Evolutionary conservation across 352 stramenopile genomes (phyloP).

Genomic region (Globisporangium canariense): DNA sequence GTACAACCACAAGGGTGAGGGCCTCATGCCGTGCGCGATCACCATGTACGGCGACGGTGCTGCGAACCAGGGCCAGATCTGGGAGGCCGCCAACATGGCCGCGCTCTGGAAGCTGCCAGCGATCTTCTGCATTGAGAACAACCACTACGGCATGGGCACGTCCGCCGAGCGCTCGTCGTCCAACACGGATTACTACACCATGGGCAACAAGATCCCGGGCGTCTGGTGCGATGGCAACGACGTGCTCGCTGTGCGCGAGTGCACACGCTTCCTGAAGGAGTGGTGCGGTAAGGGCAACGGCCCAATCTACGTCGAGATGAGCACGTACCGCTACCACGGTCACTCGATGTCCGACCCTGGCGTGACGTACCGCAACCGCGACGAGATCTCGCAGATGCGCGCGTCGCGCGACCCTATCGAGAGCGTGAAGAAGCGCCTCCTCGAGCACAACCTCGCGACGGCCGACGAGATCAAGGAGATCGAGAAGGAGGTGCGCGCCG

Average conservation of each 20-base stretch:
- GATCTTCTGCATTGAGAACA: conserved; percentile 99
- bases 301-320: conserved; percentile 99
- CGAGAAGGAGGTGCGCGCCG: conserved; percentile 97
- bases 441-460: conserved; percentile 93
- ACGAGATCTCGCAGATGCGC: conserved; percentile 99
- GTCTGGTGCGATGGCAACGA: conserved; percentile 99
- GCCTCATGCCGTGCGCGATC: conserved; percentile 92
- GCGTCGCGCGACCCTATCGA: conserved; percentile 98
- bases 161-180: conserved; percentile 95
- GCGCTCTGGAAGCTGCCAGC: conserved; percentile 98
- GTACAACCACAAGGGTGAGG: conserved; percentile 94
- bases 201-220: conserved; percentile 99
- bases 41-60: conserved; percentile 99
- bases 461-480: conserved; percentile 98
- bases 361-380: conserved; percentile 99
- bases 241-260: conserved; percentile 96
- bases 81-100: conserved; percentile 97
- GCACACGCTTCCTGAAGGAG: conserved; percentile 96
- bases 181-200: conserved; percentile 99
- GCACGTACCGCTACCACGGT: conserved; percentile 99
- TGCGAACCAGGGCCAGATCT: conserved; percentile 99
- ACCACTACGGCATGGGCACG: conserved; percentile 99
- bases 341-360: conserved; percentile 99
- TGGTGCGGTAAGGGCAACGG: conserved; percentile 95
- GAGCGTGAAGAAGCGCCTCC: conserved; percentile 96